Conservation (phyloP, 2,329 filamentous ascomycete genomes). For the Talaromyces rugulosus region DNA sequence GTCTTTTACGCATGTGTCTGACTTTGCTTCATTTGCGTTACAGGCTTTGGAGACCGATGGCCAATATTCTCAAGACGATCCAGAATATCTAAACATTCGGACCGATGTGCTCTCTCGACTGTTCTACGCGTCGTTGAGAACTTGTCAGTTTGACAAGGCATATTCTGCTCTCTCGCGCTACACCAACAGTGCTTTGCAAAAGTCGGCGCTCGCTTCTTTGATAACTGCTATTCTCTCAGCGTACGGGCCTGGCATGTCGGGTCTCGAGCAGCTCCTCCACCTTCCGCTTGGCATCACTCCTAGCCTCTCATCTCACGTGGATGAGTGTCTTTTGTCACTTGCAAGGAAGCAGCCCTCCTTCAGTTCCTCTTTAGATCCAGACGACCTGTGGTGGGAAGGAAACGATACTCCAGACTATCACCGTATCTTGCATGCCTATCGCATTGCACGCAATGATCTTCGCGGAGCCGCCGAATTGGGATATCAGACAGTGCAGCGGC, state of each 20-base stretch:
- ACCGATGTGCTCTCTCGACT: slow-evolving; percentile 75
- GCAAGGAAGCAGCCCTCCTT: slow-evolving; percentile 67
- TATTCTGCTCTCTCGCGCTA: slow-evolving; percentile 75
- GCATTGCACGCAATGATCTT: slow-evolving; percentile 78
- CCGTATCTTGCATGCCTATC: slow-evolving; percentile 86
- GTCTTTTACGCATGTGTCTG: slow-evolving; percentile 73
- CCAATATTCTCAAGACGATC: slow-evolving; percentile 26
- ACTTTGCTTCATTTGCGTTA: slow-evolving; percentile 74
- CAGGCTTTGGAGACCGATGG: slow-evolving; percentile 51
- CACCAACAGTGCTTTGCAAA: slow-evolving; percentile 66
- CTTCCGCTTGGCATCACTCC: slow-evolving; percentile 65
- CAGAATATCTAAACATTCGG: slow-evolving; percentile 43
- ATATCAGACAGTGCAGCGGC: slow-evolving; percentile 52
- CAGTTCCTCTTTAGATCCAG: slow-evolving; percentile 36
- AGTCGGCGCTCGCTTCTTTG: slow-evolving; percentile 66
- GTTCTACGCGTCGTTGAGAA: slow-evolving; percentile 76
- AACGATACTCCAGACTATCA: slow-evolving; percentile 64
- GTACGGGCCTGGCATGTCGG: slow-evolving; percentile 35
- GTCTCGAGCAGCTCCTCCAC: slow-evolving; percentile 60
- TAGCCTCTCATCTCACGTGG: slow-evolving; percentile 71
- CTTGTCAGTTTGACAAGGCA: slow-evolving; percentile 74
- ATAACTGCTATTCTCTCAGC: slow-evolving; percentile 43
- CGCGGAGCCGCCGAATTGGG: slow-evolving; percentile 65
- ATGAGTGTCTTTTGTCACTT: slow-evolving; percentile 69
- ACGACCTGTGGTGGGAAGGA: slow-evolving; percentile 18